phyloP scores from a whole-genome alignment of 2,329 filamentous ascomycete genomes.

The Trichoderma koningii region DNA sequence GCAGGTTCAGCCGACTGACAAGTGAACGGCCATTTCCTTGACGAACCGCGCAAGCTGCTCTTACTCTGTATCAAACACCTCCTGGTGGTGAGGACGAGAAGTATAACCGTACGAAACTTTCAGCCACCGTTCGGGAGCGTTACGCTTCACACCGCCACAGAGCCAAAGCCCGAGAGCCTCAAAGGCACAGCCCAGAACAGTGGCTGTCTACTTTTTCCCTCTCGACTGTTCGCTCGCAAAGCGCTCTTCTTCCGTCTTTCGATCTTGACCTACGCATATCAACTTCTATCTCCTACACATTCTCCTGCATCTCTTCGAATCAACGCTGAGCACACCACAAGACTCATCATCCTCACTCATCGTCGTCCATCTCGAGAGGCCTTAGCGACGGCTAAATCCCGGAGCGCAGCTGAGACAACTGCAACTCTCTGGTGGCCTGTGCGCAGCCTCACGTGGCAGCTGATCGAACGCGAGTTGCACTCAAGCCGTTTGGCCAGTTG shows the following conservation, averaged over 20 bases:
- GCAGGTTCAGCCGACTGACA: not conserved
- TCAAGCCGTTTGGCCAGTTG: slow-evolving; percentile 18
- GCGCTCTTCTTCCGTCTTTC: too few species aligned
- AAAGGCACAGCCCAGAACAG: too few species aligned
- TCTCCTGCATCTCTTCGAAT: not conserved
- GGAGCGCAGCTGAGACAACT: not conserved
- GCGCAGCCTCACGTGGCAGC: slow-evolving; percentile 33
- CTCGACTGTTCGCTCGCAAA: too few species aligned
- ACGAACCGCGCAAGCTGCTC: not conserved
- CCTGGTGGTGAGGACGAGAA: too few species aligned
- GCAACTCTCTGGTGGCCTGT: slow-evolving; percentile 30
- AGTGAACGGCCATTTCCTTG: not conserved
- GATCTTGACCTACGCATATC: too few species aligned
- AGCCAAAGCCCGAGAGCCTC: not conserved
- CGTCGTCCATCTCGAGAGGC: not conserved
- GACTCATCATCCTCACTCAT: not conserved
- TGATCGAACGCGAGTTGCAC: slow-evolving; percentile 25
- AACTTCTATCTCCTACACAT: not conserved
- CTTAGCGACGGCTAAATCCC: slow-evolving; percentile 22
- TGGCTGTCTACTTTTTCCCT: too few species aligned
- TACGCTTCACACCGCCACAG: slow-evolving; percentile 1
- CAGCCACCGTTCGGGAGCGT: not conserved
- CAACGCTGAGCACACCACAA: not conserved
- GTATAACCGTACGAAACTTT: not conserved
- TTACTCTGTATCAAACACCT: not conserved